These are phyloP conservation scores for Zizania palustris DNA, from an alignment of 202 grass and related monocot genomes.

Conservation along the genomic window DNA sequence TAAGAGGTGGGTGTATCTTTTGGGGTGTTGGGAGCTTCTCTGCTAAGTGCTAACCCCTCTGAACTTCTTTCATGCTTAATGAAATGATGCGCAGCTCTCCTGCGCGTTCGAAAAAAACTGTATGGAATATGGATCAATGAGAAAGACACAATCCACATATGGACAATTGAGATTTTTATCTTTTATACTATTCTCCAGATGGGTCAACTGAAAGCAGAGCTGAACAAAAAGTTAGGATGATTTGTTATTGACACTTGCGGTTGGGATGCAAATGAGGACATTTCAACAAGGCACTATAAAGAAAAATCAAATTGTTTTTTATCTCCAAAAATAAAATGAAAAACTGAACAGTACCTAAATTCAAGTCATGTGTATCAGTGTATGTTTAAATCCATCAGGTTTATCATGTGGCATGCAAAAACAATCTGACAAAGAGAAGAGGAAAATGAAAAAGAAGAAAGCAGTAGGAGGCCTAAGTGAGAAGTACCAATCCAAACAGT, in stretches of 20 bases:
- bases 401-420: not conserved
- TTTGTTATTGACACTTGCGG: not conserved
- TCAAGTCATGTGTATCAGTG: not conserved
- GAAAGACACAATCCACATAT: not conserved
- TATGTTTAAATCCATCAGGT: constrained; percentile 21
- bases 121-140: not conserved
- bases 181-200: constrained; percentile 10
- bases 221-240: not conserved
- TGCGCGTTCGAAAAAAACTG: too few species aligned
- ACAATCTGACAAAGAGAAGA: not conserved
- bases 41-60: too few species aligned
- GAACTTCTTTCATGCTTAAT: too few species aligned
- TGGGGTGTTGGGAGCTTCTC: too few species aligned
- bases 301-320: not conserved
- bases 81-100: too few species aligned
- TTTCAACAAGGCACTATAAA: not conserved
- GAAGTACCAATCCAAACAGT: constrained; percentile 94
- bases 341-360: not conserved
- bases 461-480: constrained; percentile 30
- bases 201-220: not conserved
- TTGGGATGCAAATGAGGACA: not conserved
- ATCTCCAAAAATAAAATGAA: constrained; percentile 10
- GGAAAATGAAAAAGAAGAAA: not conserved
- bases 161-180: not conserved
- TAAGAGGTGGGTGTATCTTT: too few species aligned